phyloP scores from a whole-genome alignment of 768 basidiomycete genomes.

The Xerocomus spinulosus region DNA sequence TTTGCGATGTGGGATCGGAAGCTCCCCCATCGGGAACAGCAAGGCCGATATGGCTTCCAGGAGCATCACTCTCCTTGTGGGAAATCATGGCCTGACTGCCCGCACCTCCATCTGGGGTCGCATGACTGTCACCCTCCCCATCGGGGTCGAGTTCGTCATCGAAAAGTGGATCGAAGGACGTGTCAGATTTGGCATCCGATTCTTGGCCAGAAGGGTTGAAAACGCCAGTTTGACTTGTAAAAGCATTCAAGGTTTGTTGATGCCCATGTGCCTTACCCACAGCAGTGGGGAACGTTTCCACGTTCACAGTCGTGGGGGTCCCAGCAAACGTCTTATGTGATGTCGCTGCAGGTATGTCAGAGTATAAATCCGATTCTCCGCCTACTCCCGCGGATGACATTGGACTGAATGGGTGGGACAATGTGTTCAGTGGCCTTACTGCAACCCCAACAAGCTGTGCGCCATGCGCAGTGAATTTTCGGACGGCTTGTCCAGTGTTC shows the following conservation, averaged over 20 bases:
- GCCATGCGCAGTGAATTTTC: constrained; percentile 76
- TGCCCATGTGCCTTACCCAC: constrained; percentile 18
- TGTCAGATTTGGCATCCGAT: constrained; percentile 69
- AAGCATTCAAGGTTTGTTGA: constrained; percentile 14
- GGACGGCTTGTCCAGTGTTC: constrained; percentile 76
- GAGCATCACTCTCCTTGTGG: constrained; percentile 12
- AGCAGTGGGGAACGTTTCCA: constrained; percentile 18
- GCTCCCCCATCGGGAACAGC: constrained; percentile 28
- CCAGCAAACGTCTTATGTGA: constrained; percentile 11
- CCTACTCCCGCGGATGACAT: constrained; percentile 22
- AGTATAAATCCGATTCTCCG: constrained; percentile 17
- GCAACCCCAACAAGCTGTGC: constrained; percentile 81
- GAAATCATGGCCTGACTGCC: constrained; percentile 10
- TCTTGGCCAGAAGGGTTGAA: constrained; percentile 30
- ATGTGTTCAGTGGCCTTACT: constrained; percentile 57
- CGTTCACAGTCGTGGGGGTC: constrained; percentile 17
- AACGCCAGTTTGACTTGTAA: constrained; percentile 22
- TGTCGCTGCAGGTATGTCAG: constrained; percentile 8
- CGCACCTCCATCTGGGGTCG: constrained; percentile 15
- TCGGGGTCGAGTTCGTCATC: constrained; percentile 75
- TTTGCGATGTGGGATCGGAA: constrained; percentile 18
- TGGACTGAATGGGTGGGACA: constrained; percentile 30
- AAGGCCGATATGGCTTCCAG: constrained; percentile 18
- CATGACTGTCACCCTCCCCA: constrained; percentile 35
- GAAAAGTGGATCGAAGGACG: constrained; percentile 85